Evolutionary conservation across 2,329 filamentous ascomycete species (phyloP).

Genomic region (Albophoma yamanashiensis): DNA sequence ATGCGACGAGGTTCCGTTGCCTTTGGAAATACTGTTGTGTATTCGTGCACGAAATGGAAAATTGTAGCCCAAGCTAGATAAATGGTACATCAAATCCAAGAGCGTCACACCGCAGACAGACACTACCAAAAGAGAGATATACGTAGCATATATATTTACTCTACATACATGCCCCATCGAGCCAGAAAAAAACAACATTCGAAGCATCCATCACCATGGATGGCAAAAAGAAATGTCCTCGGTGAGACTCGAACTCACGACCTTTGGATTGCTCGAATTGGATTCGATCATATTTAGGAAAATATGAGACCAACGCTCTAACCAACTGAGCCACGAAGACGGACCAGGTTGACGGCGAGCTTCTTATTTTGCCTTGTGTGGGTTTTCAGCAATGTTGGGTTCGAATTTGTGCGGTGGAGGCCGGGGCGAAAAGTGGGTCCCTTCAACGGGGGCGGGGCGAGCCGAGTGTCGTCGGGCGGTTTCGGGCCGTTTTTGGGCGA

Average conservation of each 20-base stretch:
- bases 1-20: neutral
- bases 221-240: constrained; percentile 24
- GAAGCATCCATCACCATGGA: too few relatives aligned
- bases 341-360: neutral
- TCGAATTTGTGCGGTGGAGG: neutral
- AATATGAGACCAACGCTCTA: neutral
- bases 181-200: too few relatives aligned
- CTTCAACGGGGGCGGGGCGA: too few relatives aligned
- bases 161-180: too few relatives aligned
- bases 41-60: neutral
- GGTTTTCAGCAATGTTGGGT: neutral
- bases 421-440: neutral
- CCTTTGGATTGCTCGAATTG: constrained; percentile 25
- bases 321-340: neutral
- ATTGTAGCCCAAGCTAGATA: too few relatives aligned
- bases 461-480: too few relatives aligned
- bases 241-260: constrained; percentile 40
- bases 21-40: neutral
- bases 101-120: too few relatives aligned
- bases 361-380: neutral
- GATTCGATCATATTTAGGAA: constrained; percentile 13
- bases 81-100: too few relatives aligned
- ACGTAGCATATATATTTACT: too few relatives aligned
- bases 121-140: too few relatives aligned
- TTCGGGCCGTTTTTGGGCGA: too few relatives aligned